Base-by-base conservation (phyloP, 1,284 basidiomycete genomes). In the Ceratobasidium sp. region DNA sequence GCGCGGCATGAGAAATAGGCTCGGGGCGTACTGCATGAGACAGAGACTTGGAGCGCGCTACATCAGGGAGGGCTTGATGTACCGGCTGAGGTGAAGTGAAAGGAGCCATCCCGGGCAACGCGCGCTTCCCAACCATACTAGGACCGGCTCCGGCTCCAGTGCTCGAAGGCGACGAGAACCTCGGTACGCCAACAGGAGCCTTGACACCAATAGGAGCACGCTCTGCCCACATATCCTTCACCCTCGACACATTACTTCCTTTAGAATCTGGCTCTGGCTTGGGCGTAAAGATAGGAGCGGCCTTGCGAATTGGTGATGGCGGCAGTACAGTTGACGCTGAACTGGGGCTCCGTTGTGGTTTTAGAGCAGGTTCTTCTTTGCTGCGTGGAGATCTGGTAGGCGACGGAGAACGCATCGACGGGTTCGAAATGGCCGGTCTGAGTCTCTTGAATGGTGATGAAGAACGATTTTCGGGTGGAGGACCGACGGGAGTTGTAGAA, bases 71-170 rank as follows among this genome's bases (percentile, higher is more conserved):
- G 81, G 87, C 49, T 53, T 68, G 63, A 20, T 75, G 78, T 42
- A 51, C 56, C 44, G 71, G 46, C 46, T 79, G 80, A 61, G 64
- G 42, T 23, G 55, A 58, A 46, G 66, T 49, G 20, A 55, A 60
- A 18, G 83, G 53, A 44, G 79, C 79, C 78, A 87, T 82, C 42
- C 86, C 86, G 49, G 88, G 87, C 42, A 89, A 84, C 2, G 87
- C 84, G 42, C 83, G 84, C 15, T 86, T 86, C 23, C 72, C 72
- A 23, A 66, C 72, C 58, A 76, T 28, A 13, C 46, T 76, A 12
- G 72, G 72, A 1, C 72, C 61, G 26, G 55, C 23, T 9, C 40
- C 42, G 12, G 56, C 33, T 5, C 70, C 53, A 26, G 58, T 23
- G 26, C 63, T 66, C 23, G 26, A 68, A 13, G 66, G 33, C 46